A percentile compares a stretch with the other conserved stretches of the same genome.
Conservation (phyloP, 169 alveolate species). For the Cryptosporidium baileyi region DNA sequence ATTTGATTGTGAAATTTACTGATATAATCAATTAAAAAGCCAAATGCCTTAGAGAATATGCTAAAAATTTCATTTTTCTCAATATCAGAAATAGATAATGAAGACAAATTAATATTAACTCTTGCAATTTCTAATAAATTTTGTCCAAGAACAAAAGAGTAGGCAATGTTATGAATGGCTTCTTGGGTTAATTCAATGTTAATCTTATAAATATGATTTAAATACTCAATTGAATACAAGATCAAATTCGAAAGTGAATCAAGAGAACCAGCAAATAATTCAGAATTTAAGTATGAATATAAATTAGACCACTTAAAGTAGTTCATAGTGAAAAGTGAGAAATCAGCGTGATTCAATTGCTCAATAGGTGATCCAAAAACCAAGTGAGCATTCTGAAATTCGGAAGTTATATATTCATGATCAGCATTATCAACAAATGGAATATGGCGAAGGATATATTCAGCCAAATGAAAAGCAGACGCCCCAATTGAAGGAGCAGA, state of each 20-base stretch:
- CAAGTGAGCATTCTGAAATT: neutral
- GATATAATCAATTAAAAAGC: neutral
- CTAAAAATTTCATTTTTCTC: neutral
- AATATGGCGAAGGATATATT: neutral
- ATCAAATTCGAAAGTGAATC: neutral
- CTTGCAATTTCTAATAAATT: conserved; percentile 11
- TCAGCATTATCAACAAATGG: neutral
- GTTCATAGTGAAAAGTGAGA: neutral
- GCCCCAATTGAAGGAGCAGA: conserved; percentile 64
- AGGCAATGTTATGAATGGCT: neutral
- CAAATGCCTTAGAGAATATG: neutral
- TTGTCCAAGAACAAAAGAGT: conserved; percentile 11
- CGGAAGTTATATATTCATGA: neutral
- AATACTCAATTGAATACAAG: neutral
- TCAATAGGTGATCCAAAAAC: conserved; percentile 14
- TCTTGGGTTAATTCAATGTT: too few species aligned
- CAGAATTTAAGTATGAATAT: too few species aligned
- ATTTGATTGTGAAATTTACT: neutral
- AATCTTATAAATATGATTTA: neutral
- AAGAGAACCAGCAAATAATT: too few species aligned
- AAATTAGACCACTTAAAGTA: too few species aligned
- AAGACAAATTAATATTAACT: neutral
- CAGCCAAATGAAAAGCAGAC: conserved; percentile 7
- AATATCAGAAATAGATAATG: neutral
- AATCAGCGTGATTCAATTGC: too few species aligned